A percentile compares a stretch with the other conserved stretches of the same genome.
Evolutionary conservation across 306 rosid species (phyloP).

Genomic region (Lithocarpus polystachyus): DNA sequence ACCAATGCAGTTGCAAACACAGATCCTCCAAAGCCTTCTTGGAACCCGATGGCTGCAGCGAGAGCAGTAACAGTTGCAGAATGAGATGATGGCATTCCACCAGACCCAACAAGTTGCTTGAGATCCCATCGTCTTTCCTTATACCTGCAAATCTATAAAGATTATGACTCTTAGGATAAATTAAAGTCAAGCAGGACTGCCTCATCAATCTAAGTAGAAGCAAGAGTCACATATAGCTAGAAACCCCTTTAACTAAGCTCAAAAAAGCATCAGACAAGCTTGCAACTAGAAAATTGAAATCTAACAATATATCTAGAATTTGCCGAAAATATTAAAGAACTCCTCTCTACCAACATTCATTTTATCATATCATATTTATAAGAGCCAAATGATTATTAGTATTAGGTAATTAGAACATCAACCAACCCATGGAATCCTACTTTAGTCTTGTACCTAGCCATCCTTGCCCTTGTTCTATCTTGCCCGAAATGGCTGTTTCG

Average conservation of each 20-base stretch:
- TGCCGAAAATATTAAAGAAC: background rate
- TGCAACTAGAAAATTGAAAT: background rate
- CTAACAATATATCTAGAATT: background rate
- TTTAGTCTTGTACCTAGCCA: background rate
- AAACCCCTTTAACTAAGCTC: background rate
- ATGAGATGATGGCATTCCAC: slow-evolving; percentile 99
- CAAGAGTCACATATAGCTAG: background rate
- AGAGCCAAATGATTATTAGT: background rate
- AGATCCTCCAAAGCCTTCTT: slow-evolving; percentile 89
- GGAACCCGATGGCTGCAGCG: slow-evolving; percentile 79
- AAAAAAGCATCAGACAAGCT: background rate
- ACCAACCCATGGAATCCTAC: background rate
- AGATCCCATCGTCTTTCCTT: slow-evolving; percentile 91
- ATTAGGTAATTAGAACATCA: background rate
- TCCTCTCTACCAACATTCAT: slow-evolving; percentile 1
- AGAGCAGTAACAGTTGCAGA: slow-evolving; percentile 94
- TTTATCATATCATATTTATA: background rate
- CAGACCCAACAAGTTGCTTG: slow-evolving; percentile 82
- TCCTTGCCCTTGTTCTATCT: background rate
- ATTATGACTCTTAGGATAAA: slow-evolving; percentile 37
- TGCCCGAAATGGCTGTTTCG: background rate
- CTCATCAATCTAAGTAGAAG: background rate
- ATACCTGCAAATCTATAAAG: slow-evolving; percentile 61
- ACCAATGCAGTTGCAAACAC: slow-evolving; percentile 70
- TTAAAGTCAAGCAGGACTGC: background rate